Conservation (phyloP, 805 yeast genomes). For the Tetrapisispora fleetii region DNA sequence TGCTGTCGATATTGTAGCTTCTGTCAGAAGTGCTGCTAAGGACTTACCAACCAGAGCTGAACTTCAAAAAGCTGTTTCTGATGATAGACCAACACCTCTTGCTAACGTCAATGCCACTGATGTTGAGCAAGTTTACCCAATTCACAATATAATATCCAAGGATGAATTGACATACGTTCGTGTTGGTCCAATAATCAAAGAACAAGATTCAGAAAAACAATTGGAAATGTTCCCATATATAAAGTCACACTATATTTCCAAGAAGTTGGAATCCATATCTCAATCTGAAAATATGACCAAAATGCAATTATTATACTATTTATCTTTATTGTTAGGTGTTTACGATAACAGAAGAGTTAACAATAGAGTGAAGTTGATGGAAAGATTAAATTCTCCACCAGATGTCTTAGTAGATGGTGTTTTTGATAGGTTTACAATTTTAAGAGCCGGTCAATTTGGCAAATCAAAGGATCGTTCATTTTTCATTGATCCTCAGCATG, state of each 20-base stretch:
- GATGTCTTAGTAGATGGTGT: constrained; percentile 63
- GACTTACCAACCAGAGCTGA: constrained; percentile 64
- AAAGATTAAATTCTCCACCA: constrained; percentile 60
- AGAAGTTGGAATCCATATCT: constrained; percentile 34
- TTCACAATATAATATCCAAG: constrained; percentile 58
- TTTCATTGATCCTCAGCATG: constrained; percentile 76
- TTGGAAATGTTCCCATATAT: constrained; percentile 53
- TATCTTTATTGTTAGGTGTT: constrained; percentile 70
- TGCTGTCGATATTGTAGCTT: constrained; percentile 74
- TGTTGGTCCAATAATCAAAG: constrained; percentile 51
- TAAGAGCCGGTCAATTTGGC: constrained; percentile 56
- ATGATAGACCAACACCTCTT: constrained; percentile 76
- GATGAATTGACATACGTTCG: constrained; percentile 55
- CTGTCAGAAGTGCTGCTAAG: constrained; percentile 59
- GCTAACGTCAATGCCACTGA: constrained; percentile 70
- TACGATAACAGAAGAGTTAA: constrained; percentile 61
- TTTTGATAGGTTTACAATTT: constrained; percentile 59
- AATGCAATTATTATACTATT: constrained; percentile 65
- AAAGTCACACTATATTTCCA: constrained; percentile 46
- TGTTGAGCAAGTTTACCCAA: constrained; percentile 75
- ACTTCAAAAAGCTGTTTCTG: constrained; percentile 45
- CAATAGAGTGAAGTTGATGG: constrained; percentile 48
- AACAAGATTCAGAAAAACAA: constrained; percentile 39
- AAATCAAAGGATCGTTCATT: constrained; percentile 69
- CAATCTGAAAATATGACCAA: constrained; percentile 42